These are phyloP conservation scores for Nasturtium officinale DNA, from an alignment of 345 rosid species.

Conservation along the genomic window DNA sequence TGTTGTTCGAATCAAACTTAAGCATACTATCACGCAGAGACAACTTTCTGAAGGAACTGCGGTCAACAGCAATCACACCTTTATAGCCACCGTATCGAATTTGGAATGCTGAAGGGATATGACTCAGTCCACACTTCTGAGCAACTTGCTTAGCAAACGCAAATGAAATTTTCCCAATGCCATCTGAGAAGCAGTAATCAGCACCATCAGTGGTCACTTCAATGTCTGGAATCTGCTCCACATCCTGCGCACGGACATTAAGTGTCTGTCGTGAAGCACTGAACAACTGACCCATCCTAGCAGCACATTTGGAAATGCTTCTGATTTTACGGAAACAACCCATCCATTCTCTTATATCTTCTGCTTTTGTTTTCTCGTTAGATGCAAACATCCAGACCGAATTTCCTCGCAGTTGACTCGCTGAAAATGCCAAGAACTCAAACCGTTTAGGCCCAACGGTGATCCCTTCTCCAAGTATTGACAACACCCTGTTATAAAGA, in stretches of 20 bases:
- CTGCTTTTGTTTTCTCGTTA: slow-evolving; percentile 73
- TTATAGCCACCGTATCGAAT: slow-evolving; percentile 95
- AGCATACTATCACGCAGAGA: slow-evolving; percentile 83
- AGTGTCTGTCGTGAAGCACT: slow-evolving; percentile 81
- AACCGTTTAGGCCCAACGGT: slow-evolving; percentile 68
- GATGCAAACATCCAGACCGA: slow-evolving; percentile 98
- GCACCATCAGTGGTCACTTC: slow-evolving; percentile 68
- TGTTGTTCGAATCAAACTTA: slow-evolving; percentile 76
- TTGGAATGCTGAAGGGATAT: slow-evolving; percentile 91
- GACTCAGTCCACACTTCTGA: slow-evolving; percentile 69
- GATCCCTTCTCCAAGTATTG: slow-evolving; percentile 72
- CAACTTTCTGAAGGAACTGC: slow-evolving; percentile 71
- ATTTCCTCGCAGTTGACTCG: slow-evolving; percentile 86
- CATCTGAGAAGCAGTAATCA: slow-evolving; percentile 90
- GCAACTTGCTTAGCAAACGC: slow-evolving; percentile 77
- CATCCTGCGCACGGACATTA: slow-evolving; percentile 64
- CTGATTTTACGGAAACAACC: slow-evolving; percentile 86
- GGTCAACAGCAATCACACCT: slow-evolving; percentile 87
- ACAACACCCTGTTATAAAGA: slow-evolving; percentile 71
- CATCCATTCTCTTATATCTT: slow-evolving; percentile 90
- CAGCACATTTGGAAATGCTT: slow-evolving; percentile 85
- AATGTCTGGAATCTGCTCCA: slow-evolving; percentile 80
- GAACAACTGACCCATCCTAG: slow-evolving; percentile 97
- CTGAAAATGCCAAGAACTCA: slow-evolving; percentile 93
- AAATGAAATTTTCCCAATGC: slow-evolving; percentile 86